Conservation (phyloP, 352 stramenopile genomes). For the Globisporangium orthogonon region DNA sequence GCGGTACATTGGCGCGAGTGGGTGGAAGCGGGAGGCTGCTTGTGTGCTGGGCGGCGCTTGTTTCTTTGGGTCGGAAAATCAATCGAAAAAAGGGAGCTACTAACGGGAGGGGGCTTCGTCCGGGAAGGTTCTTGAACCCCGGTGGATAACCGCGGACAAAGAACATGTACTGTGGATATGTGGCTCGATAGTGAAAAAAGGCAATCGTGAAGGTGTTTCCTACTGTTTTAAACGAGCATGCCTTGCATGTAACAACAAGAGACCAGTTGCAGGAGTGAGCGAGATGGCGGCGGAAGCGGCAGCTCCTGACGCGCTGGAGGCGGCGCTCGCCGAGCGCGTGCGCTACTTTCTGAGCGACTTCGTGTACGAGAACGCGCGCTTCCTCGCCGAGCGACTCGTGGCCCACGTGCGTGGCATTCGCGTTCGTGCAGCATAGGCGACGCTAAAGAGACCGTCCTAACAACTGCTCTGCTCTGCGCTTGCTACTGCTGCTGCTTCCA, state of each 20-base stretch:
- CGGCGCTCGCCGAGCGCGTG: constrained; percentile 36
- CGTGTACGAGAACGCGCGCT: constrained; percentile 63
- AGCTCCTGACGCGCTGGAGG: constrained; percentile 30
- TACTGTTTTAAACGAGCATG: too few relatives aligned
- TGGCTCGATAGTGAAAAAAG: neutral
- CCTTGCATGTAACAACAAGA: too few relatives aligned
- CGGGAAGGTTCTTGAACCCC: too few relatives aligned
- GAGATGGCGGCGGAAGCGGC: neutral
- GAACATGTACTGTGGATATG: too few relatives aligned
- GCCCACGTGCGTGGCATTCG: constrained; percentile 40
- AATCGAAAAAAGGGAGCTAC: too few relatives aligned
- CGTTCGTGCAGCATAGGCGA: too few relatives aligned
- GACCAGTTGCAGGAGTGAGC: neutral
- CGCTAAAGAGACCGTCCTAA: too few relatives aligned
- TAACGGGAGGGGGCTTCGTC: too few relatives aligned
- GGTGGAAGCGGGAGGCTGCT: neutral
- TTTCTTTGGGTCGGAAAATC: too few relatives aligned
- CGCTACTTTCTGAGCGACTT: constrained; percentile 45
- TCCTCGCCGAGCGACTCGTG: constrained; percentile 78
- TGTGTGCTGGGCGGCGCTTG: neutral
- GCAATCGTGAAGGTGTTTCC: neutral
- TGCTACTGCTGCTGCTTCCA: too few relatives aligned
- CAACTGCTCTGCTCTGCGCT: neutral
- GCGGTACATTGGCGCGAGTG: constrained; percentile 7
- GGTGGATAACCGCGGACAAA: too few relatives aligned